phyloP scores from a whole-genome alignment of 768 basidiomycete species.

The Rhodotorula paludigena region DNA sequence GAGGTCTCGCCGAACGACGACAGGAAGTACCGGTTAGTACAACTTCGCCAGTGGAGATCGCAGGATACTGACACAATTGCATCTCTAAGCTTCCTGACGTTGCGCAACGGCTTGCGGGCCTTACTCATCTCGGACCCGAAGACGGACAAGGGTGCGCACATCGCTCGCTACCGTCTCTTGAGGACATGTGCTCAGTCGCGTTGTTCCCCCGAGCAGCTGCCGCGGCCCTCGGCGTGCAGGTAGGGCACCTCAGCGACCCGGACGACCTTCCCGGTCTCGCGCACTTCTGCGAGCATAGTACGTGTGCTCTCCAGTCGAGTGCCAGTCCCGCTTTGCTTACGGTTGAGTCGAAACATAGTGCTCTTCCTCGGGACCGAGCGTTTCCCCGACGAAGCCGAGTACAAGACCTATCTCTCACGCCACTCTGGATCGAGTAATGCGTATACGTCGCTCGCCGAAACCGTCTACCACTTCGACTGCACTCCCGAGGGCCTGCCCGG shows the following conservation, averaged over 20 bases:
- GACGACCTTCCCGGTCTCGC: constrained; percentile 49
- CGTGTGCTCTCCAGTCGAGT: too few relatives aligned
- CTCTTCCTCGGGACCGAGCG: constrained; percentile 37
- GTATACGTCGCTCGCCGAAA: constrained; percentile 13
- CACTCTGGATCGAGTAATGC: constrained; percentile 32
- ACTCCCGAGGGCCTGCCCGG: constrained; percentile 18
- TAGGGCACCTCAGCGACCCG: constrained; percentile 49
- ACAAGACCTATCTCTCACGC: constrained; percentile 30
- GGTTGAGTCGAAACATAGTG: neutral
- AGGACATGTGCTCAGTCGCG: neutral
- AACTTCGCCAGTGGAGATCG: fast-evolving
- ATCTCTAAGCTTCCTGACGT: constrained; percentile 43
- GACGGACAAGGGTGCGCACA: constrained; percentile 46
- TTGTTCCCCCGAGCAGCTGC: constrained; percentile 30
- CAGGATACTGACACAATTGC: neutral
- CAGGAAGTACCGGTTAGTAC: constrained; percentile 12
- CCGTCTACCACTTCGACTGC: constrained; percentile 33
- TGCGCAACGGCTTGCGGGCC: constrained; percentile 47
- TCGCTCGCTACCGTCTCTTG: too few relatives aligned
- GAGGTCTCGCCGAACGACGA: constrained; percentile 22
- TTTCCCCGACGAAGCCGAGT: constrained; percentile 32
- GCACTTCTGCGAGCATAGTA: constrained; percentile 47
- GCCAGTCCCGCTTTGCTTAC: too few relatives aligned
- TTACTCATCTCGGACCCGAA: constrained; percentile 47
- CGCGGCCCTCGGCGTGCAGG: constrained; percentile 49